Base-by-base conservation (phyloP, 129 eudicot species). In the Cynara cardunculus region DNA sequence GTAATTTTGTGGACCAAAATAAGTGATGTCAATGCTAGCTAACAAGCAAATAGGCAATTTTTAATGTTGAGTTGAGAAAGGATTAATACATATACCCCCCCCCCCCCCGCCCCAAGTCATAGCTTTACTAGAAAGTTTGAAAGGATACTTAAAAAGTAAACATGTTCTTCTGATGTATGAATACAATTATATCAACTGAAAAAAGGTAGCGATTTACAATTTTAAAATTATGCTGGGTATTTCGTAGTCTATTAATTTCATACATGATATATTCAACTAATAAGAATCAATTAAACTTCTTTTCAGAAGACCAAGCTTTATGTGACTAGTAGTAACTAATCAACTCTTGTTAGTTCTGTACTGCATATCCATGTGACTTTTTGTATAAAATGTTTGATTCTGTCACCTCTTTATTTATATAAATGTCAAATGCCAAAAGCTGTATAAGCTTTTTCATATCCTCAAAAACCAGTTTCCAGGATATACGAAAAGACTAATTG, bases 391-490 rank as follows among this genome's bases (percentile, higher is more conserved):
- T 69, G 66, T 77, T 39, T 22, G 19, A 53, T 46, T 22, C 26
- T 71, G 34, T 21, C 44, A 72, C 16, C 24, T 44, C 41, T 12
- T 78, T 34, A 37, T 61, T 37, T 41, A 64, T 73, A 65, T 39
- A 39, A 30, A 44, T 73, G 79, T 7, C 37, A 61, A 13, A 74
- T 12, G 59, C 28, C 73, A 80, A 73, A 67, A 61, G 71, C n/a
- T 76, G 39, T 56, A 59, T 21, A 59, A 53, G 13, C 71, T 59
- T 30, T 19, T 61, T 35, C 37, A 34, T 81, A 32, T 80, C 13
- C 61, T 39, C 61, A 31, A 46, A 69, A 35, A 81, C 67, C 80
- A 74, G 49, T 81, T 81, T 67, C 75, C 85, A 74, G 25, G 39
- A 74, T 25, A 65, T 26, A 73, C 22, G 10, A 68, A 65, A 81